Conservation (phyloP, 257 asterid species). For the Solanum raphanifolium region DNA sequence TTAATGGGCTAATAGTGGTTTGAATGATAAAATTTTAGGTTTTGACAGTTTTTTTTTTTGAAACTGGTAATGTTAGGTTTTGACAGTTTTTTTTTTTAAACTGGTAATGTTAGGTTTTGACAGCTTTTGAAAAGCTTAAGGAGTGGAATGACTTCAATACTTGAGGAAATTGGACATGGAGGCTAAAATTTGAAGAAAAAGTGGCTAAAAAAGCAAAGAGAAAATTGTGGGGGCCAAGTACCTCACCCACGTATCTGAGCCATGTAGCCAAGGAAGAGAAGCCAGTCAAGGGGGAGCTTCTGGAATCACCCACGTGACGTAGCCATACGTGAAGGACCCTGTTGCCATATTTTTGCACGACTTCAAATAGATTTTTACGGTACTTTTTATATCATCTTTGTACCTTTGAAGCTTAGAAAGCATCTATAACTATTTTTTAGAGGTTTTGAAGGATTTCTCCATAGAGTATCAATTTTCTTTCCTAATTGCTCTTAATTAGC, state of each 20-base stretch:
- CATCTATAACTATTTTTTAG: background rate
- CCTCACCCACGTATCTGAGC: background rate
- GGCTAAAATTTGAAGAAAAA: background rate
- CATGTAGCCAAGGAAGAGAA: background rate
- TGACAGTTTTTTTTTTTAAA: background rate
- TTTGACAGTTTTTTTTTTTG: background rate
- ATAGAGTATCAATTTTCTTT: background rate
- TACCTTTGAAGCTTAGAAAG: background rate
- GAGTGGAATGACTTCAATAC: background rate
- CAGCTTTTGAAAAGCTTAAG: background rate
- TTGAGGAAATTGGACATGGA: background rate
- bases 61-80: background rate
- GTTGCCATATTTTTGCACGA: background rate
- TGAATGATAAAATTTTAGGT: background rate
- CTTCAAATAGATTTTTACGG: background rate
- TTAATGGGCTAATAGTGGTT: background rate
- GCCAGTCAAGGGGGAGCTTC: background rate
- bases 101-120: background rate
- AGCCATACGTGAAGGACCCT: background rate
- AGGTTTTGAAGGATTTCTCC: background rate
- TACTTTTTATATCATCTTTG: background rate
- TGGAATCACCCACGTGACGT: background rate
- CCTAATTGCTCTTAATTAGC: background rate
- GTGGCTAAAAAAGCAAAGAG: background rate
- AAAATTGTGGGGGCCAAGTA: background rate